Conservation (phyloP, 2,329 filamentous ascomycete genomes). For the Akanthomyces muscarius region DNA sequence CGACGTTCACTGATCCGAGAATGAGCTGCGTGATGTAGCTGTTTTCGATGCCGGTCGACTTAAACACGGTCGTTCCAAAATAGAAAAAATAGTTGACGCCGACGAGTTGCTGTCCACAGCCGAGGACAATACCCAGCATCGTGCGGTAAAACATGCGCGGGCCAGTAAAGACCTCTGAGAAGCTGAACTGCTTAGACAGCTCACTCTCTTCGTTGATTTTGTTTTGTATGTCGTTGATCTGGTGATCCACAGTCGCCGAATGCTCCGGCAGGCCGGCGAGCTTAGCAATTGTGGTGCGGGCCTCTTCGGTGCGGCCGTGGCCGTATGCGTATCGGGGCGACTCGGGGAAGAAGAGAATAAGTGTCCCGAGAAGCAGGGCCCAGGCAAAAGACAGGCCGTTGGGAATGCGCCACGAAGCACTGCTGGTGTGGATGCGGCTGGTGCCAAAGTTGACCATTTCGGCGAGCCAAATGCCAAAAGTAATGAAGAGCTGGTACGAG, state of each 20-base stretch:
- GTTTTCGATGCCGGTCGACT: conserved; percentile 60
- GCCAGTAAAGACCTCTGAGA: conserved; percentile 62
- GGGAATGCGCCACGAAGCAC: conserved; percentile 60
- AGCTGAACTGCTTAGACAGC: conserved; percentile 43
- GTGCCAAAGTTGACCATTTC: conserved; percentile 62
- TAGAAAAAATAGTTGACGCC: conserved; percentile 68
- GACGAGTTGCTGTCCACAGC: conserved; percentile 64
- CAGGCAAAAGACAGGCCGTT: conserved; percentile 53
- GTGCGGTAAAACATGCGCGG: conserved; percentile 64
- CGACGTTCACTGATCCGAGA: conserved; percentile 63
- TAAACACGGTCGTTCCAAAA: conserved; percentile 63
- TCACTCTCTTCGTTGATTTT: conserved; percentile 47
- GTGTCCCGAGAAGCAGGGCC: conserved; percentile 47
- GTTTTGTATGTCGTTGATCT: conserved; percentile 49
- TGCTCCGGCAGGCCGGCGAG: conserved; percentile 41
- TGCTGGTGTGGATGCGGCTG: conserved; percentile 35
- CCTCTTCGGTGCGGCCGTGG: conserved; percentile 43
- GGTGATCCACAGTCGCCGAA: conserved; percentile 38
- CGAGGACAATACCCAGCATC: conserved; percentile 56
- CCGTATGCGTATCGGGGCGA: conserved; percentile 50
- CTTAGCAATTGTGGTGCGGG: conserved; percentile 44
- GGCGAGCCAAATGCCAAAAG: conserved; percentile 59
- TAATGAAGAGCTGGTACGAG: conserved; percentile 66
- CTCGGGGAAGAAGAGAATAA: conserved; percentile 52
- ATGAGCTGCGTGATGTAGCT: conserved; percentile 66